Conservation (phyloP, 2,329 filamentous ascomycete species). For the Microdochium nivale region DNA sequence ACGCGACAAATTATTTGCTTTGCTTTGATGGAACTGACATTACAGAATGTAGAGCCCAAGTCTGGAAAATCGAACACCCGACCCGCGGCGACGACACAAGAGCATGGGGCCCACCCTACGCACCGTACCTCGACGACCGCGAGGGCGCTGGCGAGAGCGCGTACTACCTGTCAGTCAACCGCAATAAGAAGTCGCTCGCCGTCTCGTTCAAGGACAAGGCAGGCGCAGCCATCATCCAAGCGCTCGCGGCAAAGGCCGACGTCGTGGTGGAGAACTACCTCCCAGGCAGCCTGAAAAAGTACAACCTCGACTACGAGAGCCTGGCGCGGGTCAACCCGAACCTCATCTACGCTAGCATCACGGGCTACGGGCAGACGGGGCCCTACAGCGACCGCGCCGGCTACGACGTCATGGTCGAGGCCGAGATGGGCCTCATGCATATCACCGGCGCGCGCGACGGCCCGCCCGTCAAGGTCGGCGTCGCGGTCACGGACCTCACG, state of each 20-base stretch:
- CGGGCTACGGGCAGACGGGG: conserved; percentile 61
- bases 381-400: conserved; percentile 58
- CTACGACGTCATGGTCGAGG: conserved; percentile 69
- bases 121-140: conserved; percentile 33
- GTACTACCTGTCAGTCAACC: conserved; percentile 59
- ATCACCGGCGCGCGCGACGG: conserved; percentile 59
- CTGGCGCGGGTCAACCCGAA: conserved; percentile 51
- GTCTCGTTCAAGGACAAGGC: conserved; percentile 55
- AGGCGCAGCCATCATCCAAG: conserved; percentile 56
- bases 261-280: conserved; percentile 65
- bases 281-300: conserved; percentile 57
- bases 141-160: conserved; percentile 54
- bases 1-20: too few relatives aligned
- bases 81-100: conserved; percentile 57
- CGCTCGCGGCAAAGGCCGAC: conserved; percentile 53
- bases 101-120: conserved; percentile 63
- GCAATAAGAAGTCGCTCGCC: conserved; percentile 62
- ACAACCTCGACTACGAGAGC: conserved; percentile 56
- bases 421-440: conserved; percentile 65
- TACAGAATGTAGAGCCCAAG: conserved; percentile 45
- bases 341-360: conserved; percentile 62
- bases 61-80: conserved; percentile 64
- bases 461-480: conserved; percentile 61
- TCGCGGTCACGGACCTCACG: conserved; percentile 62
- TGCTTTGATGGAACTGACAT: not conserved